phyloP scores from a whole-genome alignment of 345 rosid species.

The Eucalyptus coolabah region DNA sequence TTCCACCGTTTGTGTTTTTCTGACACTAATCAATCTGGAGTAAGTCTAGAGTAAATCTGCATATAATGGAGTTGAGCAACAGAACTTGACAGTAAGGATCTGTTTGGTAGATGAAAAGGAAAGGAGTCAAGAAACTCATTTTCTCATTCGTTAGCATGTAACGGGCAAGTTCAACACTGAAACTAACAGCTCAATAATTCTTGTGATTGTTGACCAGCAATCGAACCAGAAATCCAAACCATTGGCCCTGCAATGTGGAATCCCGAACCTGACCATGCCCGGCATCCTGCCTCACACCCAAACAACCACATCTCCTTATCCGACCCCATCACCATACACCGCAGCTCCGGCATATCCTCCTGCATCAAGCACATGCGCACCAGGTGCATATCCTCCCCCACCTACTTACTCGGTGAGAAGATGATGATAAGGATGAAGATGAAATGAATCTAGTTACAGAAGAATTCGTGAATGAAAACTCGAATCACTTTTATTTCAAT shows the following conservation, averaged over 20 bases:
- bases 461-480: no score
- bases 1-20: neutral
- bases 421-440: no score
- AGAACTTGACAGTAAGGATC: neutral
- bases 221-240: neutral
- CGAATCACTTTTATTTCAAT: no score
- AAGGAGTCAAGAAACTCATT: neutral
- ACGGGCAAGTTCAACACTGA: neutral
- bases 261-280: neutral
- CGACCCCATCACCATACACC: neutral
- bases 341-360: neutral
- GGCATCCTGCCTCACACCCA: neutral
- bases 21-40: neutral
- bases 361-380: neutral
- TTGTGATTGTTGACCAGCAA: neutral
- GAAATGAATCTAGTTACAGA: no score
- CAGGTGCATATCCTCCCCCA: conserved; percentile 20
- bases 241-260: neutral
- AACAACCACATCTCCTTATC: neutral
- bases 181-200: neutral
- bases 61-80: neutral
- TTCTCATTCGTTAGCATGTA: neutral
- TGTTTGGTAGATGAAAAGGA: neutral
- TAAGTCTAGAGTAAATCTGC: neutral
- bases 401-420: neutral